Base-by-base conservation (phyloP, 192 early-diverging fungal genomes). In the Obelidium mucronatum region DNA sequence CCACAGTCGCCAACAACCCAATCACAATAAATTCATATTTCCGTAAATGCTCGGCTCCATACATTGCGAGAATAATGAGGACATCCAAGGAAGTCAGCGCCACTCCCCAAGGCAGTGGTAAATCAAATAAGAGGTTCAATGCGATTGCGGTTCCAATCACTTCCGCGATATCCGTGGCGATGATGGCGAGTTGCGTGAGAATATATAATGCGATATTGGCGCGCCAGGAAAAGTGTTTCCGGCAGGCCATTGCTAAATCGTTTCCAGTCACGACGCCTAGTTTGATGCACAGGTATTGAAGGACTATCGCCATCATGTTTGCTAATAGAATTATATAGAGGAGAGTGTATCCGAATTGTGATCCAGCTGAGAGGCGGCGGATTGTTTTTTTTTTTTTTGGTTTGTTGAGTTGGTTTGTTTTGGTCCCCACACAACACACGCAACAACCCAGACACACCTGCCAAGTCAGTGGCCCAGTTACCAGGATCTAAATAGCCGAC, bases 61-160 rank as follows among this genome's bases (percentile, higher is more conserved):
- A 88, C 60, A 90, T 89, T 31, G 85, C 64, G 31, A 95, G 80
- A 36, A 95, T 80, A 48, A 95, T 52, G 15, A 95, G 80, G 0
- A 94, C 92, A 78, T 95, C 94, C 0, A 83, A 66, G 0, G 87
- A 86, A 0, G 94, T 95, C 28, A 95, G 81, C n/a, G 90, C 85
- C 2, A 95, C 89, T 30, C 94, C 94, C 65, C 83, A 89, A 22
- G 87, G 83, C 58, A 95, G 75, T 17, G 93, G 90, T 28, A 94
- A 55, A 2, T 83, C 81, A 75, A 94, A 93, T 19, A 95, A 78
- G 26, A 95, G 76, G 28, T 94, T 92, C 48, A 95, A 75, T 0
- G 92, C 93, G 65, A 95, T 92, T 0, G 94, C 94, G 54, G 94
- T 94, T 13, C 95, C 95, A 28, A 97, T 90, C 24, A 96, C 93